phyloP scores from a whole-genome alignment of 2,329 filamentous ascomycete genomes.

The Shiraia sp. region DNA sequence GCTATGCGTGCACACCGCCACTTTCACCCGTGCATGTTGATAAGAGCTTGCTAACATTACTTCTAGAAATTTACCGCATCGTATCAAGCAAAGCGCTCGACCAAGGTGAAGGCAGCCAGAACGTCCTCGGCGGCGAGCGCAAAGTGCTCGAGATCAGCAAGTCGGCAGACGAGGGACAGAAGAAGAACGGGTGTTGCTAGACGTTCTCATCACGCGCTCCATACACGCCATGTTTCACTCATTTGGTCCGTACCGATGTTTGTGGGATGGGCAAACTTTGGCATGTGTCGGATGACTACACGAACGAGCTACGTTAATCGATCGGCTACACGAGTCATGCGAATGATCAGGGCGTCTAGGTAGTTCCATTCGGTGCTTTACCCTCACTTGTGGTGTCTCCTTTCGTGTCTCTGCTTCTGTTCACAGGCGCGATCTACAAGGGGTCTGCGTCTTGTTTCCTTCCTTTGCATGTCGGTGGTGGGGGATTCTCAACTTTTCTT shows the following conservation, averaged over 20 bases:
- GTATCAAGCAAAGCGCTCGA: constrained; percentile 97
- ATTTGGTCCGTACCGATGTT: constrained; percentile 11
- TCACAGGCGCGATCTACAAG: constrained; percentile 16
- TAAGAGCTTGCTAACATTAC: constrained; percentile 6
- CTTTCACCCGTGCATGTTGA: constrained; percentile 4
- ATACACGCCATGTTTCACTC: constrained; percentile 20
- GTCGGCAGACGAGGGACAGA: constrained; percentile 76
- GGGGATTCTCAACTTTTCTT: constrained; percentile 20
- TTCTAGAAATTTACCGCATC: constrained; percentile 95
- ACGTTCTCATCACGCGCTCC: constrained; percentile 18
- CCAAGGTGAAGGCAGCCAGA: constrained; percentile 79
- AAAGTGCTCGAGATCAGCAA: constrained; percentile 85
- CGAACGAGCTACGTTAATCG: constrained; percentile 18
- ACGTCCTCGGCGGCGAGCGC: constrained; percentile 73
- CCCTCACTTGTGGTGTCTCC: constrained; percentile 33
- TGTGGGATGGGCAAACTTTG: constrained; percentile 1
- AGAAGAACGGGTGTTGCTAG: constrained; percentile 77
- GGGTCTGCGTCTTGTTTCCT: constrained; percentile 32
- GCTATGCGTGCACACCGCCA: constrained; percentile 14
- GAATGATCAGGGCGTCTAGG: constrained; percentile 42
- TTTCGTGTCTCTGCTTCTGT: constrained; percentile 32
- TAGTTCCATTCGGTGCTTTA: constrained; percentile 31
- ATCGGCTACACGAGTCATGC: constrained; percentile 36
- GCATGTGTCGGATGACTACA: constrained; percentile 8
- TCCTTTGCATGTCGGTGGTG: constrained; percentile 35